Base-by-base conservation (phyloP, 139 green algal species). In the Chlorella sp. region DNA sequence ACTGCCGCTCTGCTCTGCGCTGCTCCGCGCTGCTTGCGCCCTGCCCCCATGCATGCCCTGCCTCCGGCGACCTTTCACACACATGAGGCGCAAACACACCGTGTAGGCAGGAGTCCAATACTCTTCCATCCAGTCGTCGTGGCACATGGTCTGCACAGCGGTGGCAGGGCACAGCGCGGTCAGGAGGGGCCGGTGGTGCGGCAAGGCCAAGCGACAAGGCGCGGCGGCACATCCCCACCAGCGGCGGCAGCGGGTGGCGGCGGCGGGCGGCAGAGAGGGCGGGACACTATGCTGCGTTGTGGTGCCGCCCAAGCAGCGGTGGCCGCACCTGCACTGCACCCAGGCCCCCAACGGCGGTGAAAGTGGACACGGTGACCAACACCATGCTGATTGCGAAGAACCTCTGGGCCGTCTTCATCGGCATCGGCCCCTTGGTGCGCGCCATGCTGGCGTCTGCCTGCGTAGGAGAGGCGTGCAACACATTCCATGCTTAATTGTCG, bases 71-170 rank as follows among this genome's bases (percentile, higher is more conserved):
- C 48, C 48, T 57, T n/a, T n/a, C n/a, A n/a, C n/a, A n/a, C n/a
- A n/a, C n/a, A 9, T 9, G 48, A 57, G 48, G 48, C 48, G 48
- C 78, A 75, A 19, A 26, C 83, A 19, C 68, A 88, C 84, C 30
- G 66, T 32, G 36, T 88, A 88, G 28, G 39, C 68, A 2, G 84
- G 84, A 18, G 66, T 88, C 84, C 71, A 80, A 30, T 68, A 88
- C 30, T 88, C 84, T 0, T 32, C 28, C 84, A 88, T 66, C 37
- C 30, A 30, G 84, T 88, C 16, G 18, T 88, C 42, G 22, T 88
- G 71, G 68, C 84, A 88, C 39, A 88, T 14, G 2, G 84, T 48
- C 84, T 88, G 66, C 26, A 15, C 40, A 37, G 60, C 24, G 37
- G 34, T 28, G 34, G 32, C 36, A 28, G 75, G n/a, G 75, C 32